Evolutionary conservation across 1,284 basidiomycete genomes (phyloP), one percentile per base, ranked within the genome.

Genomic region (Puccinia horiana): DNA sequence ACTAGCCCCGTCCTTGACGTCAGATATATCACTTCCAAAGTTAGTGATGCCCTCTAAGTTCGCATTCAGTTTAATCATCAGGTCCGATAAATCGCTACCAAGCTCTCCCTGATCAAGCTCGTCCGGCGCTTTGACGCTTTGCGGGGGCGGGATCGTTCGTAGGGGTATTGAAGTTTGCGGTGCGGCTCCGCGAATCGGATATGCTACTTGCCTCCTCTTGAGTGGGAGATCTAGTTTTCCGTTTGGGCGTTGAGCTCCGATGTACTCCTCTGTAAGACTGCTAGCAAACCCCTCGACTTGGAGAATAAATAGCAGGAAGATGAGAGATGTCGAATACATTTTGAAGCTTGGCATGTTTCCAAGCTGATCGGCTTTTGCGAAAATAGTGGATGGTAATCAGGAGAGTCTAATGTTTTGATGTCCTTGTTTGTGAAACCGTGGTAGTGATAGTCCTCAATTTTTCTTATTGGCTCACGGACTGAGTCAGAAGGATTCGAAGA

Each of bases 21-120:
- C 65, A 26, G 65, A 69, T 44, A 69, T 29, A 47, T 69, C 65
- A 20, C 65, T 69, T 69, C 65, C 65, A n/a, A n/a, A 69, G 29
- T 69, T 47, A 12, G 65, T 69, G 40, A 69, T 69, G 40, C 65
- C 65, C 65, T 47, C 40, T 42, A 69, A 44, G 42, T 44, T 69
- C 1, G 40, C 65, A 44, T 47, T 29, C 5, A 69, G 6, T 40
- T 44, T 69, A 14, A 42, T 6, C 65, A 69, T 69, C 6, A 69
- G n/a, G 3, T 44, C 42, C 1, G 37, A 18, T 23, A 69, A 47
- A 16, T 47, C 20, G 40, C 20, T 26, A 8, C 42, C 65, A n/a
- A 47, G n/a, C 42, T 69, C 65, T 5, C 47, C 65, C n/a, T 69
- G 65, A 47, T 69, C 65, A 14, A 69, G 18, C 47, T 20, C 40